Evolutionary conservation across 108 stramenopile genomes (phyloP).

Genomic region (Aurantiochytrium sp.): DNA sequence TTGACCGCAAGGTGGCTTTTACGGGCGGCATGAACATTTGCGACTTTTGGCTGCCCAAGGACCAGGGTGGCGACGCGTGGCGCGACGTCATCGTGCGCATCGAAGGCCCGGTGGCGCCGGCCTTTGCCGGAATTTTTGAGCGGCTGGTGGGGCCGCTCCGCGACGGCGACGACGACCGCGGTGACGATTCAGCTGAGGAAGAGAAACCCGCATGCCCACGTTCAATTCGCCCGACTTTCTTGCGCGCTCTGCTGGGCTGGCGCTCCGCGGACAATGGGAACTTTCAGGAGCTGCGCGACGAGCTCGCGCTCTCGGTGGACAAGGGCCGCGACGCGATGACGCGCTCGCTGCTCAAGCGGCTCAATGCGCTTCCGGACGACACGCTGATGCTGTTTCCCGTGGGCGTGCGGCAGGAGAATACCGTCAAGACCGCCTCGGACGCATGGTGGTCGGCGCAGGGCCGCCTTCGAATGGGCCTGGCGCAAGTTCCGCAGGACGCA

Average conservation of each 20-base stretch:
- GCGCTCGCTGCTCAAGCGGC: background rate
- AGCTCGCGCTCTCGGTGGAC: constrained; percentile 15
- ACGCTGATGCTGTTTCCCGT: constrained; percentile 15
- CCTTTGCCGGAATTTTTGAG: constrained; percentile 18
- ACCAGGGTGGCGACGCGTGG: background rate
- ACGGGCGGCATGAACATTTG: constrained; percentile 28
- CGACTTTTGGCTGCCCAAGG: constrained; percentile 13
- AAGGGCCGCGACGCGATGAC: background rate
- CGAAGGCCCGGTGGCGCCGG: background rate
- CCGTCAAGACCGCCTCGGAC: background rate
- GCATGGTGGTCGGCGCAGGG: constrained; percentile 31
- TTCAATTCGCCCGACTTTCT: background rate
- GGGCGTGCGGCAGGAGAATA: background rate
- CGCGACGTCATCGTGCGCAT: constrained; percentile 24
- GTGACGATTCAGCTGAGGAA: background rate
- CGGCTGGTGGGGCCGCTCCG: background rate
- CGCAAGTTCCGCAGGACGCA: background rate
- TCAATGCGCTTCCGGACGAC: background rate
- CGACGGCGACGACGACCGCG: constrained; percentile 7
- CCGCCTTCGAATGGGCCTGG: background rate
- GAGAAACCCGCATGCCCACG: too few species aligned
- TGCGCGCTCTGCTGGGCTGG: background rate
- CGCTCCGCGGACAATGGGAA: background rate
- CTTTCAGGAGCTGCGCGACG: background rate
- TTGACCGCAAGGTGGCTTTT: background rate